Percentiles rank a stretch among this genome's conserved stretches.
These are phyloP conservation scores for Begonia masoniana DNA, from an alignment of 306 rosid genomes.

Conservation along the genomic window DNA sequence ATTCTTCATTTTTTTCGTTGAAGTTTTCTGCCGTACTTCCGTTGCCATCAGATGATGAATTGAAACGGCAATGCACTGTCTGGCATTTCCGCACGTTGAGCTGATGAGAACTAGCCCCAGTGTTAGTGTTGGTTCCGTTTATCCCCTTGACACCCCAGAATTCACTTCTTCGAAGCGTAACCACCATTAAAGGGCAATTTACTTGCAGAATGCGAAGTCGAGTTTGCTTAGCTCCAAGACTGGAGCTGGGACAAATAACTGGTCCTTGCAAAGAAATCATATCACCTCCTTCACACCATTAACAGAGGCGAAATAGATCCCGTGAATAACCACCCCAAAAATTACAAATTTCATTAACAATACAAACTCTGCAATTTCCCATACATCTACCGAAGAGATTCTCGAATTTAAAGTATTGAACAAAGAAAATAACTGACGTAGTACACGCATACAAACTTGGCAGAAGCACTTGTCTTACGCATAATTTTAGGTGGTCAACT, in stretches of 20 bases:
- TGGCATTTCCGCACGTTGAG: conserved; percentile 25
- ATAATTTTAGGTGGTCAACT: no score
- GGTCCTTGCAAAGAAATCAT: conserved; percentile 89
- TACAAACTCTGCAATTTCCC: no score
- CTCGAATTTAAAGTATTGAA: no score
- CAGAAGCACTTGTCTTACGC: no score
- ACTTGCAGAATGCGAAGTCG: conserved; percentile 41
- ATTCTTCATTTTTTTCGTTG: conserved; percentile 77
- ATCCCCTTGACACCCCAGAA: conserved; percentile 42
- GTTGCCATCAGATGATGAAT: conserved; percentile 58
- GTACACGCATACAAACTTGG: no score
- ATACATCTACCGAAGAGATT: no score
- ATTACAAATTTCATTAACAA: no score
- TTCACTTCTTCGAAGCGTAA: conserved; percentile 43
- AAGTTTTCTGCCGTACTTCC: conserved; percentile 83
- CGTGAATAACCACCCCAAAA: neutral
- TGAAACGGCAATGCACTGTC: conserved; percentile 48
- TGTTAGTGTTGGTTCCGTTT: conserved; percentile 24
- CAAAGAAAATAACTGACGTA: no score
- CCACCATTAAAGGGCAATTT: conserved; percentile 32
- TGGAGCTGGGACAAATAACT: conserved; percentile 56
- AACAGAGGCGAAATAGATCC: neutral
- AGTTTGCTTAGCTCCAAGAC: conserved; percentile 33
- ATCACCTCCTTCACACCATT: conserved; percentile 19
- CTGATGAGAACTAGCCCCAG: conserved; percentile 23